Evolutionary conservation across 1,139 yeast genomes (phyloP), one percentile per base, ranked within the genome.

Genomic region (Arxiozyma bovina): DNA sequence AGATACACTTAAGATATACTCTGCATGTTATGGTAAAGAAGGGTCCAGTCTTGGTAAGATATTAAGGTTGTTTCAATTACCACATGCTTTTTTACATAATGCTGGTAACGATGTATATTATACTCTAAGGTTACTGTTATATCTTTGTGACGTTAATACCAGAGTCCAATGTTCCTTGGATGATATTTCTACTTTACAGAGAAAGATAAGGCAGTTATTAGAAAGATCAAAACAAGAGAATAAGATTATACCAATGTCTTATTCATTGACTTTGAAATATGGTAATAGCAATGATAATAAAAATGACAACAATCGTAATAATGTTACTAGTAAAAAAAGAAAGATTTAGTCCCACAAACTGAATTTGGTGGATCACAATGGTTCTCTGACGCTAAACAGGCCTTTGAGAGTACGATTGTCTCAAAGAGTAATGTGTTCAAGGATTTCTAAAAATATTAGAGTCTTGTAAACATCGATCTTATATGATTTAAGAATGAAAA

Each of bases 101-200:
- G 95, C 91, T 1, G 91, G 87, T n/a, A 87, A 87, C 64, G 96
- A 87, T 67, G 83, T 94, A 1, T 83, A 83, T 63, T 84, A 78
- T 61, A 86, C 94, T 0, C 67, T 86, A 50, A 58, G 79, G 34
- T 70, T 82, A 41, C 77, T 81, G 30, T 61, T 83, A 65, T 74
- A 75, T 52, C 64, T 83, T 55, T 71, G 80, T 45, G 88, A 84
- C 63, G 85, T 87, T 0, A 69, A 69, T 25, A 72, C 73, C 21
- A 70, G 88, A 58, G 60, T 54, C 18, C 61, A 58, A 41, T 57
- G 61, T 23, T 59, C 60, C 15, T 53, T 74, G 41, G 77, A 74
- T 54, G 64, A 70, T 22, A 53, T 68, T 7, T 57, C 50, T 27
- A 51, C 50, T 17, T 54, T 63, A 41, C 60, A 61, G 46, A 51